Percentiles rank a stretch among this genome's conserved stretches.
phyloP scores from a whole-genome alignment of 164 flowering plant species.

The Vitis rotundifolia region DNA sequence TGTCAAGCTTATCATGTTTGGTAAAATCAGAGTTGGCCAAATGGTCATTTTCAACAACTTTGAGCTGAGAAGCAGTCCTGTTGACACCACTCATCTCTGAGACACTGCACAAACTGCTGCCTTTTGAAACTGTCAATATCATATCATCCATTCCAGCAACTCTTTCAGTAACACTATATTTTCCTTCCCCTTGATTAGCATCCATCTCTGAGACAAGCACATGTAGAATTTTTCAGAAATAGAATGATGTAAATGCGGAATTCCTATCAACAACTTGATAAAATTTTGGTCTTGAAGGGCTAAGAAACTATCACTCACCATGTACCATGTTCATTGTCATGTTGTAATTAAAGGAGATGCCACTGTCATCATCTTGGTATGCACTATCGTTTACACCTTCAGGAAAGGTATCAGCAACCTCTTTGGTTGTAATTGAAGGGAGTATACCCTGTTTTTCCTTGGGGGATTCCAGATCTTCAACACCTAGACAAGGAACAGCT shows the following conservation, averaged over 20 bases:
- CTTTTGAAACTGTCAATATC: slow-evolving; percentile 8
- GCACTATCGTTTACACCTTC: slow-evolving; percentile 20
- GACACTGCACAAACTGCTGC: slow-evolving; percentile 7
- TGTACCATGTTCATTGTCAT: background rate
- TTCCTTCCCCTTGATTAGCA: slow-evolving; percentile 15
- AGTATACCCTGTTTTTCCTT: slow-evolving; percentile 25
- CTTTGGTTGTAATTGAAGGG: slow-evolving; percentile 20
- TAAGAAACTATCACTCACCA: slow-evolving; percentile 21
- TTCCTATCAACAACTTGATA: background rate
- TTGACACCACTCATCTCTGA: slow-evolving; percentile 18
- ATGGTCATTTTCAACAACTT: slow-evolving; percentile 21
- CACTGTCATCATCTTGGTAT: slow-evolving; percentile 23
- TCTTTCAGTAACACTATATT: slow-evolving; percentile 7
- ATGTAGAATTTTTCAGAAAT: slow-evolving; percentile 2
- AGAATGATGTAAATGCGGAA: background rate
- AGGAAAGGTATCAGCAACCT: slow-evolving; percentile 11
- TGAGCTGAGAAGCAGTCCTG: slow-evolving; percentile 14
- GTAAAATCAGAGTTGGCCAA: slow-evolving; percentile 15
- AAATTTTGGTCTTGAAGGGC: background rate
- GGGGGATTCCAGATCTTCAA: slow-evolving; percentile 18
- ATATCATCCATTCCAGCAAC: background rate
- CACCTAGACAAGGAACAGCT: slow-evolving; percentile 12
- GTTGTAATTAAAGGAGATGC: slow-evolving; percentile 14
- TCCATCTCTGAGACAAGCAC: slow-evolving; percentile 27
- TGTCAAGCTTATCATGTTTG: slow-evolving; percentile 21